A percentile compares a stretch with the other conserved stretches of the same genome.
Evolutionary conservation across 495 filamentous ascomycete genomes (phyloP).

Genomic region (Niebla homalea): DNA sequence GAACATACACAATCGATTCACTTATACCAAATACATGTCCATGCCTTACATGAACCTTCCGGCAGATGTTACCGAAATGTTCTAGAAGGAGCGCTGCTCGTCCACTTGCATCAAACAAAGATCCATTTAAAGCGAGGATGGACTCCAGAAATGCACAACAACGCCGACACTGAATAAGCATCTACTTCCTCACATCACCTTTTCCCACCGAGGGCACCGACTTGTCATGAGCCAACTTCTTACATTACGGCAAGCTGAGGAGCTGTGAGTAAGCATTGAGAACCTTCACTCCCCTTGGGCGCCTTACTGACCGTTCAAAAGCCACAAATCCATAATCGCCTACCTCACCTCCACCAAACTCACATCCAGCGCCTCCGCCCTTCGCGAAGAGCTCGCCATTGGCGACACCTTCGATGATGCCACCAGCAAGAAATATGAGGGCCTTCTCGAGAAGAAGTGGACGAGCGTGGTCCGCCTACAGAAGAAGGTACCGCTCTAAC

Average conservation of each 20-base stretch:
- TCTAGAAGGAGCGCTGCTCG: too few relatives aligned
- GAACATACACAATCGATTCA: too few relatives aligned
- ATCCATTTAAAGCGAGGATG: too few relatives aligned
- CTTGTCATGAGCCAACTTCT: conserved; percentile 61
- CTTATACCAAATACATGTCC: too few relatives aligned
- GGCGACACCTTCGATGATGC: conserved; percentile 50
- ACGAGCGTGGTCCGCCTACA: conserved; percentile 82
- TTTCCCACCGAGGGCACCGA: not conserved
- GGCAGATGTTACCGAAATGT: too few relatives aligned
- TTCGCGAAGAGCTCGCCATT: conserved; percentile 34
- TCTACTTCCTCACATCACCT: too few relatives aligned
- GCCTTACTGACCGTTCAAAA: conserved; percentile 22
- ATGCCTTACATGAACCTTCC: too few relatives aligned
- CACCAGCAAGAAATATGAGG: conserved; percentile 79
- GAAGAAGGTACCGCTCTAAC: conserved; percentile 55
- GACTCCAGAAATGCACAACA: too few relatives aligned
- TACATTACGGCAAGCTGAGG: conserved; percentile 69
- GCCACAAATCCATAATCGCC: conserved; percentile 82
- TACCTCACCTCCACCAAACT: conserved; percentile 69
- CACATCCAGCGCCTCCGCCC: conserved; percentile 47
- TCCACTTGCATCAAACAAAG: too few relatives aligned
- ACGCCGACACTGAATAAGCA: too few relatives aligned
- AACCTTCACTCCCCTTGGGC: not conserved
- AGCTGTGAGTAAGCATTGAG: conserved; percentile 51
- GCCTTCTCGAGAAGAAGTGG: conserved; percentile 90